A percentile compares a stretch with the other conserved stretches of the same genome.
Conservation (phyloP, 306 rosid species). For the Cajanus cajan region DNA sequence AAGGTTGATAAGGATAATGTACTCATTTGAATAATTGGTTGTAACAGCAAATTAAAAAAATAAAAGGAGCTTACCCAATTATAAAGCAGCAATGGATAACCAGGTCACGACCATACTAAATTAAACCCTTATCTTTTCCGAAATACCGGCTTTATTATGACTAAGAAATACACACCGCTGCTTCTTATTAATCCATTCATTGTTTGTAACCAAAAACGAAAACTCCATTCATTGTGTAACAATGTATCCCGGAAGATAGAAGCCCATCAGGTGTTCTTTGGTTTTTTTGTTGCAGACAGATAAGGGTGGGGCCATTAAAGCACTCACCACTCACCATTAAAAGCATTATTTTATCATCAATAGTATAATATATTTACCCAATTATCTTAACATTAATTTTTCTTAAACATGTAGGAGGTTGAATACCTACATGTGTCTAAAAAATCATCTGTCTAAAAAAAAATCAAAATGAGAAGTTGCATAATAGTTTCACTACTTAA, state of each 20-base stretch:
- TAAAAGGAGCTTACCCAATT: not conserved
- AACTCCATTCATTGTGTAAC: too few species aligned
- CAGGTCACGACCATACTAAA: slow-evolving; percentile 15
- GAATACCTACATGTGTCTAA: too few species aligned
- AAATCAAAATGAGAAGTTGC: not conserved
- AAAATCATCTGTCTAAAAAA: too few species aligned
- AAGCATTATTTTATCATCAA: not conserved
- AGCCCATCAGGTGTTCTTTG: slow-evolving; percentile 19
- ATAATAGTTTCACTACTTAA: too few species aligned
- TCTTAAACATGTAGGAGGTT: too few species aligned
- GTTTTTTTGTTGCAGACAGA: slow-evolving; percentile 42
- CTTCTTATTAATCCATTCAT: not conserved
- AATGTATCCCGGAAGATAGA: slow-evolving; percentile 8
- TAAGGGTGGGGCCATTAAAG: slow-evolving; percentile 42
- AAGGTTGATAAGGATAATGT: slow-evolving; percentile 27
- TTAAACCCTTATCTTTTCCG: slow-evolving; percentile 18
- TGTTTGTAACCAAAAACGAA: too few species aligned
- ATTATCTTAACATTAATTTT: not conserved
- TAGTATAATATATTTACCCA: not conserved
- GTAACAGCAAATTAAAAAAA: slow-evolving; percentile 12
- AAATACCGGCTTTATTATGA: slow-evolving; percentile 19
- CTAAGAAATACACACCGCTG: not conserved
- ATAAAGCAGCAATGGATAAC: slow-evolving; percentile 21
- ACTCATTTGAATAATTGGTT: not conserved
- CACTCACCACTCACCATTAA: not conserved